A percentile compares a stretch with the other conserved stretches of the same genome.
Evolutionary conservation across 257 asterid species (phyloP).

Genomic region (Solanum phureja): DNA sequence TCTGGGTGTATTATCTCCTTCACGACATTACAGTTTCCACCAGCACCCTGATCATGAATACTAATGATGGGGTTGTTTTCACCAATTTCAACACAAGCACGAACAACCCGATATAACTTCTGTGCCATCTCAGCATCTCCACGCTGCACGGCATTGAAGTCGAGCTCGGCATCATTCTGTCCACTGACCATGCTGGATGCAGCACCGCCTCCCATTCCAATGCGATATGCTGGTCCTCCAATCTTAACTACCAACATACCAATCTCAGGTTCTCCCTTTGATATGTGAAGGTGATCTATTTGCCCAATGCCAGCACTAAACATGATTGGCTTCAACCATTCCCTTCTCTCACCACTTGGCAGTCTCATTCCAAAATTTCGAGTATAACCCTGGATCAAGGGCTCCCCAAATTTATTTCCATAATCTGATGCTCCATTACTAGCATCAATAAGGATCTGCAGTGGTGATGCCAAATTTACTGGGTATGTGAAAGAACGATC

Average conservation of each 20-base stretch:
- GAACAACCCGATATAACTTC: conserved; percentile 78
- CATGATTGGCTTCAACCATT: conserved; percentile 95
- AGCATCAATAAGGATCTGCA: conserved; percentile 76
- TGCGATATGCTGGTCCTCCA: conserved; percentile 96
- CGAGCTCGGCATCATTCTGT: conserved; percentile 86
- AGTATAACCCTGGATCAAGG: conserved; percentile 87
- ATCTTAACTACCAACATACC: conserved; percentile 96
- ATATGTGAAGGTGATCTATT: conserved; percentile 67
- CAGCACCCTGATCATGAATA: conserved; percentile 93
- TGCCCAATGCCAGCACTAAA: conserved; percentile 94
- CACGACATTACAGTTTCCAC: conserved; percentile 72
- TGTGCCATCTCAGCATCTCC: conserved; percentile 98
- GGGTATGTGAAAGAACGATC: conserved; percentile 76
- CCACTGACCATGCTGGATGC: conserved; percentile 99
- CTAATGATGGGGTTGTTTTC: conserved; percentile 79
- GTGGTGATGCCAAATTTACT: conserved; percentile 68
- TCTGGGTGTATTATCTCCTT: conserved; percentile 68
- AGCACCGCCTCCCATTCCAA: conserved; percentile 99
- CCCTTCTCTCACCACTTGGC: conserved; percentile 78
- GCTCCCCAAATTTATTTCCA: conserved; percentile 94
- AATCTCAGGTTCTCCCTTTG: conserved; percentile 80
- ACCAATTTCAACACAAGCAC: conserved; percentile 89
- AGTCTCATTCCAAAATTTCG: conserved; percentile 93
- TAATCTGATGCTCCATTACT: conserved; percentile 98
- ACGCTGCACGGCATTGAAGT: conserved; percentile 79